Conservation (phyloP, 257 asterid species). For the Solanum neorickii region DNA sequence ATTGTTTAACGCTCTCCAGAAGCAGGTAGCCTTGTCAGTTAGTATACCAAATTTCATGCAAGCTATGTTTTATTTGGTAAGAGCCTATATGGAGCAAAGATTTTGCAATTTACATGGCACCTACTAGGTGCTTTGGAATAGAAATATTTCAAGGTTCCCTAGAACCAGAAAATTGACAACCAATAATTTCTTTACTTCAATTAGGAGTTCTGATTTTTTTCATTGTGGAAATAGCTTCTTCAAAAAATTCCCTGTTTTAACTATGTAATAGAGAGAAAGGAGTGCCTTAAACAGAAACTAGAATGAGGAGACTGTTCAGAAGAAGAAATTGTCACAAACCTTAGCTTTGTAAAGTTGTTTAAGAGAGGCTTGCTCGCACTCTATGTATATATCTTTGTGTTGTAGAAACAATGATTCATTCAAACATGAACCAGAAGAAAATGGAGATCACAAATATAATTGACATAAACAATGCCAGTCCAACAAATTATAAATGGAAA, state of each 20-base stretch:
- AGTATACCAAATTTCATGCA: background rate
- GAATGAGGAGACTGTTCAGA: background rate
- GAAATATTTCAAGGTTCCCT: background rate
- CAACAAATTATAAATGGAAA: background rate
- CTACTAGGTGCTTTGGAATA: background rate
- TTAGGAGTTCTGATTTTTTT: too few relatives aligned
- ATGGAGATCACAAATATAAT: background rate
- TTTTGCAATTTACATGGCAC: background rate
- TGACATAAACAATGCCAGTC: background rate
- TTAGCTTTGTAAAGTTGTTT: conserved; percentile 77
- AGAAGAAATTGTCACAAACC: conserved; percentile 26
- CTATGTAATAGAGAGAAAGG: background rate
- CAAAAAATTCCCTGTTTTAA: too few relatives aligned
- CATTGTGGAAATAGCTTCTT: too few relatives aligned
- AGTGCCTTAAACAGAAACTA: background rate
- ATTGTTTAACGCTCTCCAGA: background rate
- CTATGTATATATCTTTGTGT: conserved; percentile 85
- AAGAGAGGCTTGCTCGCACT: conserved; percentile 90
- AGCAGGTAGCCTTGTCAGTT: background rate
- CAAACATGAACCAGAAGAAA: conserved; percentile 47
- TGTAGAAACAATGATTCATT: conserved; percentile 88
- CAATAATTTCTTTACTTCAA: background rate
- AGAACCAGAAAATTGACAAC: background rate
- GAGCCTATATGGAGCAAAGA: background rate
- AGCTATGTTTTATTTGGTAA: background rate